These are phyloP conservation scores for Backusella mclennaniae DNA, from an alignment of 192 early-diverging fungal genomes.

Conservation along the genomic window DNA sequence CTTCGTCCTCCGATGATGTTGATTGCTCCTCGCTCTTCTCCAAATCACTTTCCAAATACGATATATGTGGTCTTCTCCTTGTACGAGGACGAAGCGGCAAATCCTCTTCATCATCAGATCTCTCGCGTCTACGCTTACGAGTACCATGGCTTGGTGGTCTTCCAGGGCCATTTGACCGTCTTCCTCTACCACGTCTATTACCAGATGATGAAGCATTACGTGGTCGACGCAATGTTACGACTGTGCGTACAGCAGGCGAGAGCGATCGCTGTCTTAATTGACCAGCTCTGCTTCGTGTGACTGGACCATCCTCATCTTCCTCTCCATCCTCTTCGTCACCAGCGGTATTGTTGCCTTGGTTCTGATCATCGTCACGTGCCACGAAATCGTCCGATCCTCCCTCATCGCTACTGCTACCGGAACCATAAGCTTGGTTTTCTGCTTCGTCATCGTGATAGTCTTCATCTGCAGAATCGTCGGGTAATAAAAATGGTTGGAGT, in stretches of 20 bases:
- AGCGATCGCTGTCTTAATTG: slow-evolving; percentile 20
- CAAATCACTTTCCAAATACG: slow-evolving; percentile 26
- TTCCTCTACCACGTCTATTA: slow-evolving; percentile 29
- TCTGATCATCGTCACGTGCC: slow-evolving; percentile 4
- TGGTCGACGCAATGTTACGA: neutral
- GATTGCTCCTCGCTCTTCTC: slow-evolving; percentile 1
- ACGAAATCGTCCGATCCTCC: slow-evolving; percentile 42
- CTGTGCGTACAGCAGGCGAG: neutral
- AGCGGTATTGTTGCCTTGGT: slow-evolving; percentile 17
- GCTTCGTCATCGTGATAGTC: slow-evolving; percentile 36
- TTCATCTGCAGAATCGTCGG: slow-evolving; percentile 40
- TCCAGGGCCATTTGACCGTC: slow-evolving; percentile 10
- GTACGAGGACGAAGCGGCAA: slow-evolving; percentile 20
- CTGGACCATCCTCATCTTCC: slow-evolving; percentile 30
- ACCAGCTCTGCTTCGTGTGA: slow-evolving; percentile 40
- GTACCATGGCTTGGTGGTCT: slow-evolving; percentile 36
- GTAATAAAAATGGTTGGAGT: slow-evolving; percentile 16
- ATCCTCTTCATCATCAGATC: slow-evolving; percentile 23
- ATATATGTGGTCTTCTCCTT: neutral
- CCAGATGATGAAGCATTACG: slow-evolving; percentile 32
- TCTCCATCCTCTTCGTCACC: slow-evolving; percentile 25
- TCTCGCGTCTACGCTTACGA: slow-evolving; percentile 21
- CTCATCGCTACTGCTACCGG: slow-evolving; percentile 36
- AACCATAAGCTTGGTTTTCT: slow-evolving; percentile 32
- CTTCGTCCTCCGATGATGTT: neutral